Base-by-base conservation (phyloP, 2,329 filamentous ascomycete genomes). In the Fusarium dimerum region DNA sequence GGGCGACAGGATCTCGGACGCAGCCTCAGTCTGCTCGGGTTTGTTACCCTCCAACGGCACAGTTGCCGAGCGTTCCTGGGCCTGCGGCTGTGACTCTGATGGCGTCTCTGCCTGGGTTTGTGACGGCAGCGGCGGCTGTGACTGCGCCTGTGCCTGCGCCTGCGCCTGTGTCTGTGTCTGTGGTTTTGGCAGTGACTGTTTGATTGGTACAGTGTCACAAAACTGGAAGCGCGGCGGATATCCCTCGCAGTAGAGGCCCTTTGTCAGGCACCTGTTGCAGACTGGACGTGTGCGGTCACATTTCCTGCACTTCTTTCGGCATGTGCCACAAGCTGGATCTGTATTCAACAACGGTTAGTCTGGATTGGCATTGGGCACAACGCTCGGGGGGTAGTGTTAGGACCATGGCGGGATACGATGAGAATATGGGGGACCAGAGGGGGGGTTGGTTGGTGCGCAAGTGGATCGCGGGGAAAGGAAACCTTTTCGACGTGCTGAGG, bases 221-320 rank as follows among this genome's bases (percentile, higher is more conserved):
- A 68, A 68, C 30, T 68, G 63, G 17, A 68, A 68, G 2, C 54
- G 50, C 0, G 66, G 63, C 1, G 66, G 66, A 17, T 68, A 68
- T 5, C 66, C 66, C n/a, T 68, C 66, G 29, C 66, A 69, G 5
- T 62, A 59, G 11, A 68, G 57, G 6, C 66, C 66, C 26, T 67
- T 69, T 9, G 52, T 49, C 26, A 57, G 59, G 20, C 66, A 68
- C 55, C 66, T 58, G 32, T 66, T 62, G 26, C 66, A 69, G 10
- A 62, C 47, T 4, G 66, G 66, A 2, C 66, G 62, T 29, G 60
- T 59, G 7, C 66, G 59, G 36, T 68, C 66, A 44, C 66, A 68
- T 50, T 67, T 69, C n/a, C 66, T 66, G 39, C 66, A 68, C 48
- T 69, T 68, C 29, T 63, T 68, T 39, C 66, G 64, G 40, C 66